Percentiles rank a stretch among this genome's conserved stretches.
These are phyloP conservation scores for Sarocladium brachiariae DNA, from an alignment of 2,329 filamentous ascomycete genomes.

Conservation along the genomic window DNA sequence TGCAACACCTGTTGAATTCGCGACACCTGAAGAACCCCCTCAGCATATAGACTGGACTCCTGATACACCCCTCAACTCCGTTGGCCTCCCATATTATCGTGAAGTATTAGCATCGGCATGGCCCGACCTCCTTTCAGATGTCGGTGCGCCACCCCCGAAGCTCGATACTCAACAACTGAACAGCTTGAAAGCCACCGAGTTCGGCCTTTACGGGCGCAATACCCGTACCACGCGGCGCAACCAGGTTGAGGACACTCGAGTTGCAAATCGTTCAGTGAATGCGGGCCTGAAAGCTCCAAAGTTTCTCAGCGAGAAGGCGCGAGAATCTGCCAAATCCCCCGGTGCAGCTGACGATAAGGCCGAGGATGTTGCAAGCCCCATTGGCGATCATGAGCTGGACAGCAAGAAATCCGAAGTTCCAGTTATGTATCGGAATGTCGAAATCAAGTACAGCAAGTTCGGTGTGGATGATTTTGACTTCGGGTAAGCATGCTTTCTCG, in stretches of 20 bases:
- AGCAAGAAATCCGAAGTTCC: slow-evolving; percentile 76
- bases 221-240: slow-evolving; percentile 68
- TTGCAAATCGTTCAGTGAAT: slow-evolving; percentile 51
- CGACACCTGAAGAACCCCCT: slow-evolving; percentile 54
- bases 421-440: slow-evolving; percentile 83
- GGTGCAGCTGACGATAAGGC: slow-evolving; percentile 32
- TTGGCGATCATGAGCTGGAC: slow-evolving; percentile 64
- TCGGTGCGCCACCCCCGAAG: slow-evolving; percentile 73
- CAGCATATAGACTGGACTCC: slow-evolving; percentile 60
- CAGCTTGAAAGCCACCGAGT: slow-evolving; percentile 63
- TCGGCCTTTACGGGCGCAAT: slow-evolving; percentile 74
- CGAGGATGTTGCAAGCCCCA: slow-evolving; percentile 55
- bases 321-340: slow-evolving; percentile 51
- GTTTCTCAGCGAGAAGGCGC: slow-evolving; percentile 89
- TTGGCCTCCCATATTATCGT: slow-evolving; percentile 92
- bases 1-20: slow-evolving; percentile 69
- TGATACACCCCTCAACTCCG: slow-evolving; percentile 72
- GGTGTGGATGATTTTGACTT: slow-evolving; percentile 99
- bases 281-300: slow-evolving; percentile 69
- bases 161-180: slow-evolving; percentile 65
- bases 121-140: slow-evolving; percentile 79
- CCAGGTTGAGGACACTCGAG: slow-evolving; percentile 72
- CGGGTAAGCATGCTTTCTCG: slow-evolving; percentile 47
- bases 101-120: slow-evolving; percentile 83
- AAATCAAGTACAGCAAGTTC: slow-evolving; percentile 99